Evolutionary conservation across 2,329 filamentous ascomycete species (phyloP), one percentile per base, ranked within the genome.

Genomic region (Alternaria tenuissima): DNA sequence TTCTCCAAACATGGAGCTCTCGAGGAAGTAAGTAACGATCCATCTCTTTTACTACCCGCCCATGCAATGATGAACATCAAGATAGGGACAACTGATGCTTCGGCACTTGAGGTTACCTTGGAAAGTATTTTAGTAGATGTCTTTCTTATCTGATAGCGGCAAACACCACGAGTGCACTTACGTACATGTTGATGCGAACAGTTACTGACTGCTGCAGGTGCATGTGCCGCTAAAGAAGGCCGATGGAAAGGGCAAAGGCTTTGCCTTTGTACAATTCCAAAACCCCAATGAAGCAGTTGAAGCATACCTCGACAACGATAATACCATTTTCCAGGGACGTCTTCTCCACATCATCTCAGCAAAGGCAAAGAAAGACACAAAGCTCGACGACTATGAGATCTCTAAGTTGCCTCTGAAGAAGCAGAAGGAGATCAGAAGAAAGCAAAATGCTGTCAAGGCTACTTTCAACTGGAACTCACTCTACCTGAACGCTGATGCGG

Each of bases 121-220:
- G 89, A 93, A 89, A 92, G 87, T 91, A 95, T 97, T 96, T 97
- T 99, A 97, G 95, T 99, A 99, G 94, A 98, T 97, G 92, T 92
- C 91, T 94, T 89, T 93, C 90, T 85, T 84, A 87, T 89, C 93
- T 95, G 91, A 94, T 81, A 82, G 82, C 65, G 57, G 68, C 68
- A 59, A 68, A 58, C 53, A n/a, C 11, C 32, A 22, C 38, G 43
- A 24, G 20, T 12, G 48, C 7, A 32, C 14, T 24, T 6, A 26
- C 24, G 30, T 41, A 12, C 43, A 16, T 24, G 8, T 22, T 57
- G 3, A 42, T 8, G 32, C 34, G 55, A 55, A 46, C 43, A 18
- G 18, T 57, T 63, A 60, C 72, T 71, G 70, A 69, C 66, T 46
- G 51, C 36, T n/a, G 30, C 79, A 99, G 95, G 89, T 97, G 59